phyloP scores from a whole-genome alignment of 495 filamentous ascomycete species.

The Corynascus novoguineensis region DNA sequence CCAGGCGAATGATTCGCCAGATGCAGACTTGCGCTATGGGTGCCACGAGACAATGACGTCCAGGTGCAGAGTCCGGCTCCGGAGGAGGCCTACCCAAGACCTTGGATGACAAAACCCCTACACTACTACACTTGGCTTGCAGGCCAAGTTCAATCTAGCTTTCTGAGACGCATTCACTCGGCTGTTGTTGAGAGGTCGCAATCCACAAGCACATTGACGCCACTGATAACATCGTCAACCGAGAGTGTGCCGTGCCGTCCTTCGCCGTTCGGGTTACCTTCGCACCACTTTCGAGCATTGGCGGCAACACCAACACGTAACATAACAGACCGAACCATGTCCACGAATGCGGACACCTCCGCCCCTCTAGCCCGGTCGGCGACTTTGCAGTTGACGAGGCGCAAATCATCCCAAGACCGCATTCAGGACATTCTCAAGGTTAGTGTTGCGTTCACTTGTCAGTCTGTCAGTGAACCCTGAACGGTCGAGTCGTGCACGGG shows the following conservation, averaged over 20 bases:
- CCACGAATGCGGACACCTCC: conserved; percentile 1
- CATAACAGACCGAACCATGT: conserved; percentile 9
- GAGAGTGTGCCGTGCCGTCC: conserved; percentile 1
- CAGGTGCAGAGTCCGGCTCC: no score
- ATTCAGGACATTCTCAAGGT: conserved; percentile 44
- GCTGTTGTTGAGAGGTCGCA: conserved; percentile 3
- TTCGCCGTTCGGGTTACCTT: no score
- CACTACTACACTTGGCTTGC: no score
- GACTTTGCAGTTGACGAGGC: conserved; percentile 16
- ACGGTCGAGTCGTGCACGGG: not conserved
- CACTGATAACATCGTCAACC: conserved; percentile 4
- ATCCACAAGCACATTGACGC: conserved; percentile 11
- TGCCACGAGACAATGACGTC: no score
- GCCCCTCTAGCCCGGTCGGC: not conserved
- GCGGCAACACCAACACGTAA: not conserved
- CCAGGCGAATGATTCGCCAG: no score
- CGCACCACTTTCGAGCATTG: not conserved
- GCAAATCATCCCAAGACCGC: conserved; percentile 36
- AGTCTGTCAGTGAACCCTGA: not conserved
- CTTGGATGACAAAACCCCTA: no score
- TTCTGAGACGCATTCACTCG: not conserved
- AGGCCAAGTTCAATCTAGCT: not conserved
- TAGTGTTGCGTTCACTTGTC: conserved; percentile 14
- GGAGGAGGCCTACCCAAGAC: no score
- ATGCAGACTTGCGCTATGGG: no score